Evolutionary conservation across 2,329 filamentous ascomycete species (phyloP).

Genomic region (Lachnum nothofagi): DNA sequence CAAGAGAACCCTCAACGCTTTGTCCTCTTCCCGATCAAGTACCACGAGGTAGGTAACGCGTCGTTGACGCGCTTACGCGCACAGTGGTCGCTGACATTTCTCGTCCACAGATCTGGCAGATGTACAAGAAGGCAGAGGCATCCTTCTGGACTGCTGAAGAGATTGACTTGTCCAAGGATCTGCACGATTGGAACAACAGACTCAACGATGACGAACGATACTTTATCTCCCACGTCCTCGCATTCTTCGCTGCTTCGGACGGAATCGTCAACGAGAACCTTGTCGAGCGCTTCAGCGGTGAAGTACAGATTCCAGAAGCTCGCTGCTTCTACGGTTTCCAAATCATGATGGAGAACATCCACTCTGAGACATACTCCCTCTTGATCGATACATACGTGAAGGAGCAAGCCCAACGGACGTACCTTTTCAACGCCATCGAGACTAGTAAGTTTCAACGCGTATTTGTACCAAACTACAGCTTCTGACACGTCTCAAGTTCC

Average conservation of each 20-base stretch:
- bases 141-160: slow-evolving; percentile 99
- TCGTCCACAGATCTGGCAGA: slow-evolving; percentile 83
- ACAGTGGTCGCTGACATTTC: slow-evolving; percentile 45
- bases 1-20: slow-evolving; percentile 95
- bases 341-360: slow-evolving; percentile 99
- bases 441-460: slow-evolving; percentile 61
- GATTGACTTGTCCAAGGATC: slow-evolving; percentile 97
- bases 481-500: slow-evolving; percentile 57
- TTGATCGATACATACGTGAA: slow-evolving; percentile 99
- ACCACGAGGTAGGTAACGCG: slow-evolving; percentile 78
- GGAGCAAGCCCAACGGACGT: slow-evolving; percentile 86
- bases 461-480: background rate
- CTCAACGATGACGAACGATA: slow-evolving; percentile 95
- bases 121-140: slow-evolving; percentile 99
- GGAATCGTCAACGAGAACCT: slow-evolving; percentile 99
- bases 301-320: slow-evolving; percentile 95
- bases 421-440: slow-evolving; percentile 98
- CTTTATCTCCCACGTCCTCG: slow-evolving; percentile 97
- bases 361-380: slow-evolving; percentile 98
- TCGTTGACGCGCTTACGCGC: slow-evolving; percentile 56
- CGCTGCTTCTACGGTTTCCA: slow-evolving; percentile 99
- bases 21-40: slow-evolving; percentile 97
- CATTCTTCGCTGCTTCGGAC: slow-evolving; percentile 97
- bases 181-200: slow-evolving; percentile 98
- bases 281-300: slow-evolving; percentile 91